Percentiles rank a stretch among this genome's conserved stretches.
These are phyloP conservation scores for Ganoderma multipileum DNA, from an alignment of 1,284 basidiomycete genomes.

Conservation along the genomic window DNA sequence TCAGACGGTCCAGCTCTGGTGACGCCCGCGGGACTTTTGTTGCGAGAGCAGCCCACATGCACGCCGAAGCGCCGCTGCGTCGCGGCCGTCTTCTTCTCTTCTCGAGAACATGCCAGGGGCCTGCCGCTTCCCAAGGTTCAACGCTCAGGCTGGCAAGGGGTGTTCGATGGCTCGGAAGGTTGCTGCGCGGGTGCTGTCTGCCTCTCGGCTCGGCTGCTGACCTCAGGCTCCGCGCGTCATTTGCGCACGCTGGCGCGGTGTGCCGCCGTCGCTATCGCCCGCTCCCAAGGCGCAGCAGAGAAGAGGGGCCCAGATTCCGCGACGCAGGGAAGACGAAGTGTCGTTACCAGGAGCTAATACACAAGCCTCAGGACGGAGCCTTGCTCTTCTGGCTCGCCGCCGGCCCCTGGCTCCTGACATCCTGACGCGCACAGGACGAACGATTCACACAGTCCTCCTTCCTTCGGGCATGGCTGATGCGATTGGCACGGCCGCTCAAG, in stretches of 20 bases:
- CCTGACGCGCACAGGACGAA: background rate
- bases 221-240: constrained; percentile 2
- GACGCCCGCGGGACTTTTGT: background rate
- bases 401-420: constrained; percentile 4
- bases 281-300: background rate
- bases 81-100: background rate
- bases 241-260: background rate
- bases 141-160: background rate
- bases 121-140: constrained; percentile 9
- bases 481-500: constrained; percentile 10
- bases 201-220: constrained; percentile 19
- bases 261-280: background rate
- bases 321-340: background rate
- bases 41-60: constrained; percentile 10
- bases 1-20: constrained; percentile 1
- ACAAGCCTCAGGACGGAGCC: background rate
- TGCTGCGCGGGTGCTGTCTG: constrained; percentile 29
- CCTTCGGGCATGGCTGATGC: background rate
- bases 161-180: constrained; percentile 20
- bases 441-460: background rate
- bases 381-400: constrained; percentile 7
- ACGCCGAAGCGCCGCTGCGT: constrained; percentile 11
- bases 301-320: background rate
- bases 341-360: background rate
- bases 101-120: constrained; percentile 14